Percentiles rank a stretch among this genome's conserved stretches.
Evolutionary conservation across 1,284 basidiomycete species (phyloP).

Genomic region (Pisolithus thermaeus): DNA sequence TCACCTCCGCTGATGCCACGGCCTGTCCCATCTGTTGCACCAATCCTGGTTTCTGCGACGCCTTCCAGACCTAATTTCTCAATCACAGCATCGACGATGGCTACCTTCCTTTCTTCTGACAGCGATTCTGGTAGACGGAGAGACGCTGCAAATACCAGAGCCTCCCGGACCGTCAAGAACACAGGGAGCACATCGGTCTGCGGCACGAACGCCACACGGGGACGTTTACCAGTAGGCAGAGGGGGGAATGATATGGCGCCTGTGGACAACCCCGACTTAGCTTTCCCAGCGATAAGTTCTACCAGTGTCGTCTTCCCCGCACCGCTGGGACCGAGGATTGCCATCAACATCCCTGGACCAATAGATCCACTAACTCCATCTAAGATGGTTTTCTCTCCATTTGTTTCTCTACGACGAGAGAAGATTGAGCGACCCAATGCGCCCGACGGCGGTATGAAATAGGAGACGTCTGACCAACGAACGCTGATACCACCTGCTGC

Average conservation of each 20-base stretch:
- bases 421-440: constrained; percentile 14
- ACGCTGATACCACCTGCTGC: constrained; percentile 52
- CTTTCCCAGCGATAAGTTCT: constrained; percentile 75
- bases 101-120: constrained; percentile 57
- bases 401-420: constrained; percentile 15
- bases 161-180: constrained; percentile 77
- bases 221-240: constrained; percentile 24
- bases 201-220: constrained; percentile 77
- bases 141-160: constrained; percentile 77
- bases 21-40: constrained; percentile 42
- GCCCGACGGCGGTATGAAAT: constrained; percentile 43
- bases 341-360: constrained; percentile 76
- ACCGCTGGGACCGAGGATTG: constrained; percentile 84
- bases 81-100: constrained; percentile 65
- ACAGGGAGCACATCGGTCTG: constrained; percentile 80
- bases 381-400: constrained; percentile 64
- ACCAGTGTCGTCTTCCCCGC: constrained; percentile 84
- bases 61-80: constrained; percentile 69
- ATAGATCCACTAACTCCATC: constrained; percentile 66
- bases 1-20: constrained; percentile 85
- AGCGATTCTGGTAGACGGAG: constrained; percentile 79
- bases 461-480: constrained; percentile 68
- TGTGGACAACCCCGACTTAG: constrained; percentile 62
- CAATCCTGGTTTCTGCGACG: constrained; percentile 72
- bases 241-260: constrained; percentile 61